Evolutionary conservation across 768 basidiomycete genomes (phyloP).

Genomic region (Xanthoconium stramineum): DNA sequence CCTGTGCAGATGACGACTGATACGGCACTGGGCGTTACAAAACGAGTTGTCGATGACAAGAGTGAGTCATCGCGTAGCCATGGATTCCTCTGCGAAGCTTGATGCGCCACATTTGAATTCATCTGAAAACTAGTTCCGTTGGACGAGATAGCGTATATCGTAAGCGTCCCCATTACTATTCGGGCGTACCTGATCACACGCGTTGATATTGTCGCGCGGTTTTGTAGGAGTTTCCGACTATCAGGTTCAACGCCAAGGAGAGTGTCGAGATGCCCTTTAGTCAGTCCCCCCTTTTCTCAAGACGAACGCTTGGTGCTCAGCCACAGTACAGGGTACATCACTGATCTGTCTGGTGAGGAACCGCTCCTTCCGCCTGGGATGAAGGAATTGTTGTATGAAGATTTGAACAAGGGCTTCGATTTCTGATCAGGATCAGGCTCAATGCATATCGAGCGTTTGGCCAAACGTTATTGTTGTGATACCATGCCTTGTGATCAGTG

Average conservation of each 20-base stretch:
- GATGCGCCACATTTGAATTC: not conserved
- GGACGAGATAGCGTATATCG: constrained; percentile 69
- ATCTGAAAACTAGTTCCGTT: constrained; percentile 47
- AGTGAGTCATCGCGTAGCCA: constrained; percentile 34
- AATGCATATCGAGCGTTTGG: not conserved
- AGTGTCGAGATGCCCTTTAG: constrained; percentile 98
- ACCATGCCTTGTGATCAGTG: not conserved
- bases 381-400: constrained; percentile 79
- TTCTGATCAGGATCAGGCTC: constrained; percentile 8
- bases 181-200: not conserved
- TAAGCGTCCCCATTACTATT: constrained; percentile 30
- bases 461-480: not conserved
- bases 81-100: not conserved
- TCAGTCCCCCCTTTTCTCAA: constrained; percentile 36
- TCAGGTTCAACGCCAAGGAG: constrained; percentile 81
- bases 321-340: constrained; percentile 45
- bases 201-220: not conserved
- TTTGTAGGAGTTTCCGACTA: constrained; percentile 83
- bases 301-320: not conserved
- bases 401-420: constrained; percentile 85
- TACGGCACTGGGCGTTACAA: constrained; percentile 91
- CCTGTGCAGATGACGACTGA: constrained; percentile 98
- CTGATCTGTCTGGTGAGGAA: constrained; percentile 42
- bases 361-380: constrained; percentile 88
- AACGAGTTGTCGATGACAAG: constrained; percentile 72